Evolutionary conservation across 371 early-diverging fungal genomes (phyloP), one percentile per base, ranked within the genome.

Genomic region (Mucor velutinosus): DNA sequence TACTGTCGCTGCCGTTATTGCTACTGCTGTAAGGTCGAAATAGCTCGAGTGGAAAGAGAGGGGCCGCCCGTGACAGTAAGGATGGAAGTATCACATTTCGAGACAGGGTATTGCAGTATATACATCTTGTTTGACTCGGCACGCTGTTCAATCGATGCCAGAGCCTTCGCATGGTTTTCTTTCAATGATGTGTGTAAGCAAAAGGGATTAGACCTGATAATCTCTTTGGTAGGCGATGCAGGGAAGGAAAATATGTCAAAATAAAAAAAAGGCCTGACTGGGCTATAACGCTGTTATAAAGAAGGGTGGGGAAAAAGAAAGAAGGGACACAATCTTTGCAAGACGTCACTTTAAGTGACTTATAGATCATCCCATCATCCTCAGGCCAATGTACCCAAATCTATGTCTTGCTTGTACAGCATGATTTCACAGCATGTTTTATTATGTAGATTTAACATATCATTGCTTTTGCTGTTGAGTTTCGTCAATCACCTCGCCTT

Each of bases 401-500:
- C 19, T 19, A n/a, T 19, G 19, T n/a, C 51, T 21, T 51, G 12
- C 51, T 51, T 51, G 51, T 51, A 25, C 10, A 51, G 51, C 51
- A 51, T 51, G 17, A 45, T 43, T n/a, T 43, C 43, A 43, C 23
- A 23, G 47, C 41, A 15, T 47, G 47, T 47, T 37, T 37, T 37
- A 37, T 37, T 37, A 7, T 35, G 12, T 2, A 14, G 14, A 37
- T 21, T n/a, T 29, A 27, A 27, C 21, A 53, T 7, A 53, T 32
- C 7, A 56, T 47, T 29, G 41, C 23, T 71, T 32, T 55, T 66
- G 45, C 19, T 56, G 47, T 57, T 65, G 65, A 32, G 81, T 78
- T 53, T 72, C 70, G 66, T 88, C 87, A 59, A 87, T 80, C 3
- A 85, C 84, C 47, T 84, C 81, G 17, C 84, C 86, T 60, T 84